These are phyloP conservation scores for Bathelium albidoporum DNA, from an alignment of 495 filamentous ascomycete species.

Conservation along the genomic window DNA sequence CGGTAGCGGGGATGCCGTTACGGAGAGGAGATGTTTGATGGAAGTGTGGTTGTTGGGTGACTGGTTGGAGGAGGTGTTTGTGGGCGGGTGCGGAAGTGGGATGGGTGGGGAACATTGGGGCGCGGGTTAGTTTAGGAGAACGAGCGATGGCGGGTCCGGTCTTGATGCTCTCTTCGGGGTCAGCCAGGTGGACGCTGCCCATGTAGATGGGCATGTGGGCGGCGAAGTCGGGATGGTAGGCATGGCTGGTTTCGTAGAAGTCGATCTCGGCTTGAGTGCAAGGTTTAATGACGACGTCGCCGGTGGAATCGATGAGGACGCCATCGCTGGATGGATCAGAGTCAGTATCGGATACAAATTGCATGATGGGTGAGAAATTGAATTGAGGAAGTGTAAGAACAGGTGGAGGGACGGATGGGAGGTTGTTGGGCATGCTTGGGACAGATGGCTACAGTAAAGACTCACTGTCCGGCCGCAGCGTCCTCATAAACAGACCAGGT, in stretches of 20 bases:
- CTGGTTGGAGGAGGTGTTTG: conserved; percentile 33
- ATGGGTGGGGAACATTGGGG: not conserved
- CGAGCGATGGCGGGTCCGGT: conserved; percentile 16
- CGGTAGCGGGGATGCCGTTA: conserved; percentile 72
- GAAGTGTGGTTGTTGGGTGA: conserved; percentile 57
- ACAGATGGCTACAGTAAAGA: conserved; percentile 20
- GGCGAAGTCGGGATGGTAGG: conserved; percentile 57
- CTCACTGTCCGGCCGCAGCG: conserved; percentile 92
- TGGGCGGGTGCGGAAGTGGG: conserved; percentile 3
- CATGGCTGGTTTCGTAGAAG: conserved; percentile 74
- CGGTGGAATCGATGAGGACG: conserved; percentile 74
- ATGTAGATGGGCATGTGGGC: conserved; percentile 76
- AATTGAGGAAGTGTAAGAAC: conserved; percentile 1
- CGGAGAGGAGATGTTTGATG: conserved; percentile 66
- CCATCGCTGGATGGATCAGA: conserved; percentile 57
- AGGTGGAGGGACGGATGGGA: not conserved
- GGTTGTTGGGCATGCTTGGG: not conserved
- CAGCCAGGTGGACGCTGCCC: conserved; percentile 57
- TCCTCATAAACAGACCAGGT: conserved; percentile 60
- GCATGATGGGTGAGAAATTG: not conserved
- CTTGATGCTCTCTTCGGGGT: conserved; percentile 43
- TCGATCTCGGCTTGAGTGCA: conserved; percentile 77
- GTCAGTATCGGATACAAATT: not conserved
- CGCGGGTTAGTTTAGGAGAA: conserved; percentile 3
- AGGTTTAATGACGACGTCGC: conserved; percentile 86